Conservation (phyloP, 176 grass and related monocot genomes). For the Oryza nivara region DNA sequence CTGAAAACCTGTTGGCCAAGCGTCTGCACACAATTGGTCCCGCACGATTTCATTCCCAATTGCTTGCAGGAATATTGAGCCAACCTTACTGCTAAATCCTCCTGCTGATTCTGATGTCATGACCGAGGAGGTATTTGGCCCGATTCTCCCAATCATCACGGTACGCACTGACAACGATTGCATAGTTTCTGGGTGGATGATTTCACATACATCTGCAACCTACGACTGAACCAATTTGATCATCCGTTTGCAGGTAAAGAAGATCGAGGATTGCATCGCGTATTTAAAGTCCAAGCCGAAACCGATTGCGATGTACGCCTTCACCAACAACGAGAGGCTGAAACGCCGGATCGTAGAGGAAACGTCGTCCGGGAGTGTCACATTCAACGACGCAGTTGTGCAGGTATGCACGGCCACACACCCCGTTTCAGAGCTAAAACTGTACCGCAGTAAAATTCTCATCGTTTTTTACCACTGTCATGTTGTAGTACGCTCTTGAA, state of each 20-base stretch:
- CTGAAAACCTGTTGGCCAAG: not conserved
- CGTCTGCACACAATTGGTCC: not conserved
- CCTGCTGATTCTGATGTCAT: constrained; percentile 73
- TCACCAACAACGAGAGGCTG: constrained; percentile 74
- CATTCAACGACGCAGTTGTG: constrained; percentile 75
- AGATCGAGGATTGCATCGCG: constrained; percentile 73
- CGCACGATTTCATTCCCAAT: not conserved
- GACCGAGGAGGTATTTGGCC: constrained; percentile 85
- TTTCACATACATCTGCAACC: not conserved
- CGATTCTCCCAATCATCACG: constrained; percentile 78
- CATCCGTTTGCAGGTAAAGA: constrained; percentile 57
- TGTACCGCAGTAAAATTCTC: not conserved
- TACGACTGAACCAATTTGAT: not conserved
- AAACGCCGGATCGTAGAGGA: constrained; percentile 60
- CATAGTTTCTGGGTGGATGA: not conserved
- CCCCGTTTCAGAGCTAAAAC: not conserved
- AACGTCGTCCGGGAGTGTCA: constrained; percentile 73
- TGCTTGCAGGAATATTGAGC: constrained; percentile 63
- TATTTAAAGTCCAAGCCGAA: constrained; percentile 69
- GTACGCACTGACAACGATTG: constrained; percentile 7
- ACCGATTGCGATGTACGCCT: constrained; percentile 73
- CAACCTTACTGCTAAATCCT: constrained; percentile 74
- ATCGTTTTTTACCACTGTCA: not conserved
- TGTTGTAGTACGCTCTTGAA: constrained; percentile 47
- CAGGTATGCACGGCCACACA: constrained; percentile 37